Evolutionary conservation across 2,329 filamentous ascomycete species (phyloP), one percentile per base, ranked within the genome.

Genomic region (Aquanectria penicillioides): DNA sequence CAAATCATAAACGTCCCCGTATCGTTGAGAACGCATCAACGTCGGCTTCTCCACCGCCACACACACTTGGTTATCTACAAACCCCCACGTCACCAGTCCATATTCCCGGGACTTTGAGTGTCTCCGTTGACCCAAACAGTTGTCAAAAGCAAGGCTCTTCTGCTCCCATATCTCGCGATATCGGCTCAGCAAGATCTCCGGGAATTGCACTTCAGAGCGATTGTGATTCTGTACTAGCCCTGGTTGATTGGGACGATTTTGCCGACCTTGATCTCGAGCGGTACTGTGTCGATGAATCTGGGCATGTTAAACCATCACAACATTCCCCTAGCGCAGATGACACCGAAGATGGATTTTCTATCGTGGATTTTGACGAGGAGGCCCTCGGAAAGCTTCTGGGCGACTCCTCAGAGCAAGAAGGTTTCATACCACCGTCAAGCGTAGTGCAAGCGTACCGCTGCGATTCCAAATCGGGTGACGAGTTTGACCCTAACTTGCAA

Each of bases 401-500:
- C 11, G 57, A 33, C 12, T 29, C 36, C 20, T 18, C 46, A 15
- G 57, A 41, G 23, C 23, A 59, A 47, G 55, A 55, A 28, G 52
- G 18, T 41, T 47, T 64, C 37, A 49, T 49, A 15, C 67, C 69
- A 23, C 69, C 70, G 9, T 67, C 76, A 5, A 79, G 74, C 48
- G 66, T 78, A n/a, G 44, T 73, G 13, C 62, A 69, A 56, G 65
- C 57, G 52, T 73, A 71, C 63, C 71, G 75, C 38, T 60, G 68
- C 36, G 71, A 72, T 22, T 77, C 76, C 2, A 72, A 69, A 44
- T 75, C 72, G 8, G 72, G 67, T 4, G 65, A 68, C 7, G 73
- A 74, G 37, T 79, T 73, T 49, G 77, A 78, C 49, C 67, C 72
- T n/a, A 70, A 52, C 22, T 57, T 79, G 6, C 74, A 77, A 43